Base-by-base conservation (phyloP, 805 yeast genomes). In the Isabelozyma rhagii region DNA sequence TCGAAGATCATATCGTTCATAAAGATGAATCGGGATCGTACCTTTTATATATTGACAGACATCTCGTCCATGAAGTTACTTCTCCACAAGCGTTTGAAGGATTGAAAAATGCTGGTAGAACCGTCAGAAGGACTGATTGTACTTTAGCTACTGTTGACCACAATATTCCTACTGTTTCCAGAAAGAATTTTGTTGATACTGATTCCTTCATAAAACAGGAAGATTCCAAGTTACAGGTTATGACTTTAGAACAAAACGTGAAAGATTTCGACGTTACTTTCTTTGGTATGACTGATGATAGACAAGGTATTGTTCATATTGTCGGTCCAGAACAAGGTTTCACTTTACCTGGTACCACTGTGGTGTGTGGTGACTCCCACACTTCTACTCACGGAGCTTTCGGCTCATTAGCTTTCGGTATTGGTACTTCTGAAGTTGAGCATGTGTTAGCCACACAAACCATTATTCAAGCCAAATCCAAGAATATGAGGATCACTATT, bases 71-170 rank as follows among this genome's bases (percentile, higher is more conserved):
- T 70, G 99, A 94, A 74, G 99, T 94, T 47, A 94, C 99, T 1
- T 93, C 98, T 28, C 99, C 99, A 36, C 99, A 94, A 72, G 99
- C 99, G 9, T 94, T 94, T 65, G 99, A 94, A 74, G 99, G 99
- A 46, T 80, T 94, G 61, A 81, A 78, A 55, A 87, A 84, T 62
- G 97, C 97, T 13, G 89, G 87, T 44, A 85, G 99, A 77, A 68
- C 69, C 51, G 97, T 94, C 47, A 87, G 99, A 78, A 84, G 99
- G 75, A 76, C 79, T 8, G 97, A 92, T 70, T 89, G 97, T 74
- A 90, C 97, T 47, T 78, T 92, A 58, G 96, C 97, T 46, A 90
- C 98, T 1, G 96, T 90, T 29, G 97, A 93, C 71, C 97, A 94
- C 81, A 94, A 94, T 71, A 94, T 94, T 58, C 99, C 99, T 58